These are phyloP conservation scores for Aplosporella prunicola DNA, from an alignment of 2,329 filamentous ascomycete species.

Conservation along the genomic window DNA sequence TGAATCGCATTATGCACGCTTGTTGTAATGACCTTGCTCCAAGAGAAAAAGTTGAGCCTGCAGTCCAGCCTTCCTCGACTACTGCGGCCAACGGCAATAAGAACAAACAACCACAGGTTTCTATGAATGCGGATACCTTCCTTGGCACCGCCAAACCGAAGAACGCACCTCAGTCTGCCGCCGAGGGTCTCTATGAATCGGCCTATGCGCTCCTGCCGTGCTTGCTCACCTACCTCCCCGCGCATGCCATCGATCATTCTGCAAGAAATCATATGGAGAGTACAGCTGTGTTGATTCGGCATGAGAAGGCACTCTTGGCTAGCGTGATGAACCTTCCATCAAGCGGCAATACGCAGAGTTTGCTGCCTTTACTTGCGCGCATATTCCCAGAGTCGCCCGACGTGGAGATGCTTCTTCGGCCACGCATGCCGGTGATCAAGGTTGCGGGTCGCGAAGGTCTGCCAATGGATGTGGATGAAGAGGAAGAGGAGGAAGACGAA, in stretches of 20 bases:
- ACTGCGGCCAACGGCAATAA: constrained; percentile 33
- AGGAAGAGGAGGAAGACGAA: constrained; percentile 17
- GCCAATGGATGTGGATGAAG: constrained; percentile 10
- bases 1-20: constrained; percentile 52
- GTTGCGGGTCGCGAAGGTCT: constrained; percentile 13
- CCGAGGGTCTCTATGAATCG: constrained; percentile 43
- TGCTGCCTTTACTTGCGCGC: constrained; percentile 68
- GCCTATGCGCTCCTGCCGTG: constrained; percentile 54
- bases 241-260: constrained; percentile 58
- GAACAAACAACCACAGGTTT: constrained; percentile 23
- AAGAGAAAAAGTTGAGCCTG: constrained; percentile 22
- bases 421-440: constrained; percentile 37
- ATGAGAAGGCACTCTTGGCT: constrained; percentile 65
- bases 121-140: constrained; percentile 64
- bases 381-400: constrained; percentile 53
- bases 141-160: constrained; percentile 39
- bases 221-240: constrained; percentile 54
- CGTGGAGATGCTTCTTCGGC: constrained; percentile 61
- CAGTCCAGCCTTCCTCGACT: constrained; percentile 30
- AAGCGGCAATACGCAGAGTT: constrained; percentile 59
- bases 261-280: constrained; percentile 69
- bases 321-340: constrained; percentile 70
- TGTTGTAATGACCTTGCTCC: constrained; percentile 69
- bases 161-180: constrained; percentile 22
- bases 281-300: constrained; percentile 61